Evolutionary conservation across 331 rosid species (phyloP).

Genomic region (Ulmus americana): DNA sequence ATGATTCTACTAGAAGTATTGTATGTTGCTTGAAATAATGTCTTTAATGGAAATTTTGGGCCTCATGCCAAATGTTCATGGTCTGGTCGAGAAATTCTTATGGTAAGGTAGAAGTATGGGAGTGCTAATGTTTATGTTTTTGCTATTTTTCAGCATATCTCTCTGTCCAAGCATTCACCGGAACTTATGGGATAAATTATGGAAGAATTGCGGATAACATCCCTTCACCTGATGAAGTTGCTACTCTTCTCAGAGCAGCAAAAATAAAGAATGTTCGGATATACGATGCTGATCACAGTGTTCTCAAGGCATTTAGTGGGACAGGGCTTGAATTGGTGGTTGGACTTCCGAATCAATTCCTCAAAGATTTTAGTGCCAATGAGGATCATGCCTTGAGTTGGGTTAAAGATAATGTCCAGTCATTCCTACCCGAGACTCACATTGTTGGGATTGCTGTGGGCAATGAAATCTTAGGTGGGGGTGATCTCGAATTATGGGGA

Average conservation of each 20-base stretch:
- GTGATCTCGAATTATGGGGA: conserved; percentile 41
- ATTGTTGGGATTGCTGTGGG: conserved; percentile 79
- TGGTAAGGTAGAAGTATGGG: background rate
- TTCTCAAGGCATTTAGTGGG: conserved; percentile 74
- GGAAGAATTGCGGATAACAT: conserved; percentile 86
- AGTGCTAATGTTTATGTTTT: conserved; percentile 21
- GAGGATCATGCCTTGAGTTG: conserved; percentile 66
- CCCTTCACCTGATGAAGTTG: conserved; percentile 85
- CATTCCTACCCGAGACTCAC: conserved; percentile 65
- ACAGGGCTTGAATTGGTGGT: conserved; percentile 76
- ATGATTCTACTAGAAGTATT: background rate
- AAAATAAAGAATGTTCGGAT: conserved; percentile 75
- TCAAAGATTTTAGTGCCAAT: conserved; percentile 62
- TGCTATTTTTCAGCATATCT: conserved; percentile 37
- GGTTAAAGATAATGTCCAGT: conserved; percentile 78
- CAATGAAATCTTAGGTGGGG: conserved; percentile 76
- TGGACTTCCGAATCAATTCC: conserved; percentile 61
- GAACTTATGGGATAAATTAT: conserved; percentile 85
- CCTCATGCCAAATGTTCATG: background rate
- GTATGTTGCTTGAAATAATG: background rate
- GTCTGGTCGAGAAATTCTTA: background rate
- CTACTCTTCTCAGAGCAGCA: conserved; percentile 76
- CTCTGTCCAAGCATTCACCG: conserved; percentile 67
- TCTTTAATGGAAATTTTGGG: background rate
- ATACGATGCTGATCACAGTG: conserved; percentile 80